Base-by-base conservation (phyloP, 73 alveolate species). In the Paramecium bursaria region DNA sequence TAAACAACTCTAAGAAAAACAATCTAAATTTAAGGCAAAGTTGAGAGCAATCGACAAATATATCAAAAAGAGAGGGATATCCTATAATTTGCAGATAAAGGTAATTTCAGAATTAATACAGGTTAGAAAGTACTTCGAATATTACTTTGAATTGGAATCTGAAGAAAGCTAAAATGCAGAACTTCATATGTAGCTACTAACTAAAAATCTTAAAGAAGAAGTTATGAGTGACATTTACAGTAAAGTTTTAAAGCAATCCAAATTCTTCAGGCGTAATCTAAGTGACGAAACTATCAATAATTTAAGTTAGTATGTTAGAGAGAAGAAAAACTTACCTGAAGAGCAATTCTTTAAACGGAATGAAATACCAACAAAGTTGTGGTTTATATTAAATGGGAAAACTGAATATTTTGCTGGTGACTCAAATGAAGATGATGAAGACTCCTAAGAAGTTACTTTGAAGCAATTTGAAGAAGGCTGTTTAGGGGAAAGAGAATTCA, bases 341-440 rank as follows among this genome's bases (percentile, higher is more conserved):
- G 33, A 67, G 21, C n/a, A 21, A 9, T 25, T 67, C 9, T 67
- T 67, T 47, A 21, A 33, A 23, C 33, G 82, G 11, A 39, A 42
- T 19, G 82, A 67, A 25, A 25, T 35, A 9, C 82, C 82, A 0
- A 31, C 22, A 15, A 23, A 42, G 14, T 57, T 67, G 7, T 67
- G 82, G 82, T 35, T 67, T 35, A 47, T 67, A 25, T 11, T 67
- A 33, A 39, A 53, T 35, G 82, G 82, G 2, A 15, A 39, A 3
- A 47, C 44, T 15, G 82, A 67, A 67, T 67, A 67, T 67, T n/a
- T 35, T 67, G 82, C 82, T 5, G 82, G 44, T 14, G 60, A 67
- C 44, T 11, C 33, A 67, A 67, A 67, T 39, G 57, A 67, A 17
- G 82, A 67, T 67, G 82, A 67, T 2, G 46, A 67, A 21, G 33